A percentile compares a stretch with the other conserved stretches of the same genome.
phyloP scores from a whole-genome alignment of 768 basidiomycete species.

The Mycena chlorophos region DNA sequence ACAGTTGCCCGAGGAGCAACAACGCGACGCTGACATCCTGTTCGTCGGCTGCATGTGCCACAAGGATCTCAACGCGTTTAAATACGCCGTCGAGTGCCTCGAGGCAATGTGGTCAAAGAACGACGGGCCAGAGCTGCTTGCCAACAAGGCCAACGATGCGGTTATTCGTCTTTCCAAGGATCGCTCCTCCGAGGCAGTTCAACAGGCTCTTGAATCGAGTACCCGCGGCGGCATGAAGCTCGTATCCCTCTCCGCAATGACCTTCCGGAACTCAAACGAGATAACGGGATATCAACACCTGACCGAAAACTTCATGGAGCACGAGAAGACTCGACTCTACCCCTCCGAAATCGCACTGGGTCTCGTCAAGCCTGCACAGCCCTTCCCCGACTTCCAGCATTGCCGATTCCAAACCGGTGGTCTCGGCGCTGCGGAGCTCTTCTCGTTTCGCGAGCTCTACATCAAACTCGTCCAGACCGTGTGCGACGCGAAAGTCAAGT shows the following conservation, averaged over 20 bases:
- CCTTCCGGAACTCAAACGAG: conserved; percentile 31
- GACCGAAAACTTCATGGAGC: conserved; percentile 11
- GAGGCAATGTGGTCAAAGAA: not conserved
- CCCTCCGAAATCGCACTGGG: not conserved
- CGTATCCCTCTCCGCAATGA: conserved; percentile 22
- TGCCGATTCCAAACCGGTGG: conserved; percentile 13
- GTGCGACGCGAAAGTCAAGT: conserved; percentile 15
- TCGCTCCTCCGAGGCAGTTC: conserved; percentile 7
- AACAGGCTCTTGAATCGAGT: conserved; percentile 23
- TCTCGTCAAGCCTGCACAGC: not conserved
- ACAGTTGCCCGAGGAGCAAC: no score
- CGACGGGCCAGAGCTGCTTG: conserved; percentile 12
- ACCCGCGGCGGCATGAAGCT: conserved; percentile 27
- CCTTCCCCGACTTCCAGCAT: conserved; percentile 26
- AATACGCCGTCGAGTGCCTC: not conserved
- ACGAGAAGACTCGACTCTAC: conserved; percentile 14
- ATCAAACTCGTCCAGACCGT: conserved; percentile 19
- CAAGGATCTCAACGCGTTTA: no score
- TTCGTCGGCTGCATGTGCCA: no score
- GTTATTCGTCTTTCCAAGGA: conserved; percentile 15
- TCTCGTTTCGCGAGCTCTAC: conserved; percentile 13
- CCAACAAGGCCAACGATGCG: conserved; percentile 30
- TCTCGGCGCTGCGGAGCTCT: conserved; percentile 18
- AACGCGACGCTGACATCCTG: no score
- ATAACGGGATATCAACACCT: conserved; percentile 30